Base-by-base conservation (phyloP, 164 flowering plant genomes). In the Stephania japonica region DNA sequence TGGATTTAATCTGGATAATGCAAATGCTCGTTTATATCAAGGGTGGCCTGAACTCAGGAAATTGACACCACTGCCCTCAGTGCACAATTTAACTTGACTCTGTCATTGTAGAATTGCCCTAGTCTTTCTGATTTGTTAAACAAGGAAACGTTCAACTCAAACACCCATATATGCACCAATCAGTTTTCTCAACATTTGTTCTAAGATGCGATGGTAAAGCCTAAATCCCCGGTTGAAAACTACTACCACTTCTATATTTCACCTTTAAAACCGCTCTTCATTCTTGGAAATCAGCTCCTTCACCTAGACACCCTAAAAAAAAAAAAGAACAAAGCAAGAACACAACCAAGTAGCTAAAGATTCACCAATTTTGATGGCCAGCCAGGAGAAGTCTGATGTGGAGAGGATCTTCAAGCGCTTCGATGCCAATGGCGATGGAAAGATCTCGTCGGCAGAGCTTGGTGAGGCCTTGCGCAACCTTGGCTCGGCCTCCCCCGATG, bases 381-480 rank as follows among this genome's bases (percentile, higher is more conserved):
- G 32, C 42, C 42, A 56, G 6, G 38, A 50, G 10, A 50, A 13
- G 64, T 13, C 43, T 23, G 73, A 70, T n/a, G 43, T 56, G 14
- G 66, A 70, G 24, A 70, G 73, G 32, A 70, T 70, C 64, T 70
- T 70, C 65, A 70, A 70, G 73, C 66, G 65, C 10, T 70, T 70
- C 13, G 73, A 70, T 14, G 66, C 42, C 27, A 85, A 87, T 68
- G 88, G 90, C 0, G 90, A 74, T 24, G 76, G 76, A n/a, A 67
- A 74, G 67, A 74, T 89, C 68, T 85, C 92, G 5, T 73, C 89
- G 0, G 0, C 84, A 0, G 89, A 89, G 82, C 86, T 89, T 0
- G 92, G 85, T 5, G 88, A 87, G 0, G 79, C 88, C 19, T 70
- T 89, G 76, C 81, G 82, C 42, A 72, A 78, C 1, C 84, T 86